These are phyloP conservation scores for Naganishia albida DNA, from an alignment of 1,284 basidiomycete genomes.

Conservation along the genomic window DNA sequence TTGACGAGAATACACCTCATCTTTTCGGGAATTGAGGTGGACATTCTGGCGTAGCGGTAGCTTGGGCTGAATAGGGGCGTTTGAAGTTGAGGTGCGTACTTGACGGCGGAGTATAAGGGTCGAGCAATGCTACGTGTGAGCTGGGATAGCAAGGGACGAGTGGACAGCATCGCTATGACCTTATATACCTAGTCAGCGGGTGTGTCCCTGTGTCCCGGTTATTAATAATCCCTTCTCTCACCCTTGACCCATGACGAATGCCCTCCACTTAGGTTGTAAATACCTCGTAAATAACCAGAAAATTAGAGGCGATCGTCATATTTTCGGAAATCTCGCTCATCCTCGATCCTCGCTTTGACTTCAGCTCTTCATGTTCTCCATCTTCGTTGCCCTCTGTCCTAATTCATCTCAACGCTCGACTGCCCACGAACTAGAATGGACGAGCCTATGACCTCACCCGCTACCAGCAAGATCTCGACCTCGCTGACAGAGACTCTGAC, in stretches of 20 bases:
- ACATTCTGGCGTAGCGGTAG: constrained; percentile 10
- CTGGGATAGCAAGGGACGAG: background rate
- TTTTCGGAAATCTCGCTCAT: too few relatives aligned
- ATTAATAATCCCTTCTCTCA: constrained; percentile 5
- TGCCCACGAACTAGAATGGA: background rate
- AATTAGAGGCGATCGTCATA: background rate
- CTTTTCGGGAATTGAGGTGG: constrained; percentile 38
- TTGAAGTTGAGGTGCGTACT: background rate
- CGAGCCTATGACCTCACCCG: constrained; percentile 15
- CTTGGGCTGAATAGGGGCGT: background rate
- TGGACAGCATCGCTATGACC: too few relatives aligned
- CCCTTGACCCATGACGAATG: constrained; percentile 14
- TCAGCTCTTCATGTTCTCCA: too few relatives aligned
- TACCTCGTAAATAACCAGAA: too few relatives aligned
- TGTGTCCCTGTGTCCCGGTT: background rate
- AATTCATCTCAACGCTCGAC: background rate
- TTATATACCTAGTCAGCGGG: constrained; percentile 3
- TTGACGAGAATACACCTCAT: constrained; percentile 86
- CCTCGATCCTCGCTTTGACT: too few relatives aligned
- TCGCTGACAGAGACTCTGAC: constrained; percentile 29
- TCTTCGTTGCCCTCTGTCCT: too few relatives aligned
- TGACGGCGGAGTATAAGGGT: background rate
- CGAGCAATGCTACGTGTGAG: background rate
- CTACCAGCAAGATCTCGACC: constrained; percentile 9
- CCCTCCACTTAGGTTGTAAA: too few relatives aligned